Base-by-base conservation (phyloP, 768 basidiomycete species). In the Russula abietina region DNA sequence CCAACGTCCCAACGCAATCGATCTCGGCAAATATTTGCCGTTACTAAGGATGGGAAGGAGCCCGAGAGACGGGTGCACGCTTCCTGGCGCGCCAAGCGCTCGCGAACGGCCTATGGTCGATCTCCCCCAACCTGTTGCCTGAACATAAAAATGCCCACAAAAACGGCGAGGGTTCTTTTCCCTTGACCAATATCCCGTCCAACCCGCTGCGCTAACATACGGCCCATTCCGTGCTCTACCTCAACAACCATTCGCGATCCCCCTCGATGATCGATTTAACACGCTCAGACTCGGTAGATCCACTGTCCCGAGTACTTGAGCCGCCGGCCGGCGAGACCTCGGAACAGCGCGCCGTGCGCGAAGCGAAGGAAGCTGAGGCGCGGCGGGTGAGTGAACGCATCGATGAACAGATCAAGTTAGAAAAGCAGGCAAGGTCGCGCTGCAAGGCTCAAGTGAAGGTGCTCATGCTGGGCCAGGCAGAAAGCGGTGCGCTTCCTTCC, bases 361-460 rank as follows among this genome's bases (percentile, higher is more conserved):
- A 71, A 38, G 43, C 52, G n/a, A 53, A 46, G 36, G 71, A 71
- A 48, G 38, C 41, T 1, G 71, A 71, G 30, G 71, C 69, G 2
- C 60, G 62, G 16, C 64, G 64, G n/a, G 62, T 67, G 43, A 71
- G 68, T 33, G 68, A 71, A 14, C 60, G 28, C 22, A 71, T 71
- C 51, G 71, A 71, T 28, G 69, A 68, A 43, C 57, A 64, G 58
- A 38, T 71, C 50, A 70, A 64, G 45, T 30, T 38, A 16, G 58
- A 57, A 26, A 69, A 58, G 30, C 61, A 58, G n/a, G 63, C 64
- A 1, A 58, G 39, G 36, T 57, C 59, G n/a, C 70, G 66, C 54
- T 62, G 65, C 41, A 62, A 60, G n/a, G 38, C 39, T 12, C 64
- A 65, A 1, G 65, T 70, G 10, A 71, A 71, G 60, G 67, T 71